Percentiles rank a stretch among this genome's conserved stretches.
Conservation (phyloP, 2,329 filamentous ascomycete genomes). For the Cladosporium oxysporum region DNA sequence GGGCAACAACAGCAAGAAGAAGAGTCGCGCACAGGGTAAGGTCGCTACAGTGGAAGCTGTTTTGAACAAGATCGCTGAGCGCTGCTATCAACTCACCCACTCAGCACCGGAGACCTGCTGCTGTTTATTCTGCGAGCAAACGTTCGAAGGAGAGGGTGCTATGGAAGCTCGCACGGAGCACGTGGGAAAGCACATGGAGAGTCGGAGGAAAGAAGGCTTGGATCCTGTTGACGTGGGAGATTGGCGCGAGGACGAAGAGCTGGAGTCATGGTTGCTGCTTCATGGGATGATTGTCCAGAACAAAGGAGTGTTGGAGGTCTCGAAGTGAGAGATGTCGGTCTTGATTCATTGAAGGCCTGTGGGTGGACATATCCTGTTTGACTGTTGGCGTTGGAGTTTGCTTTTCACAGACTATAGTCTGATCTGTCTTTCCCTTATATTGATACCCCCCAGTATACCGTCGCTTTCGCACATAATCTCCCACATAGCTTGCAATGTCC, state of each 20-base stretch:
- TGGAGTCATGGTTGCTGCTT: conserved; percentile 43
- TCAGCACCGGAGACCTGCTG: conserved; percentile 59
- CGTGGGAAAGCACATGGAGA: conserved; percentile 78
- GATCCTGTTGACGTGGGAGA: conserved; percentile 38
- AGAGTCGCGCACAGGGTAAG: neutral
- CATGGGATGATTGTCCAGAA: conserved; percentile 40
- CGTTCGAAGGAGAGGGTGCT: conserved; percentile 63
- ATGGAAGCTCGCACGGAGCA: conserved; percentile 91
- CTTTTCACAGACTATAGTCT: neutral
- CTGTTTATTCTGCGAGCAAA: conserved; percentile 66
- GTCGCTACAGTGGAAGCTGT: conserved; percentile 22
- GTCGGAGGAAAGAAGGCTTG: conserved; percentile 40
- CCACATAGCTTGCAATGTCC: neutral
- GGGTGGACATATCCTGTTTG: too few relatives aligned
- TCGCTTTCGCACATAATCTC: neutral
- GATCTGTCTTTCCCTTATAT: neutral
- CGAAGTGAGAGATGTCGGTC: conserved; percentile 29
- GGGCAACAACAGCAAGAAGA: neutral
- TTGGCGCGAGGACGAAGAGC: conserved; percentile 36
- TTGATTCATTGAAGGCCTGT: too few relatives aligned
- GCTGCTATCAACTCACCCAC: conserved; percentile 64
- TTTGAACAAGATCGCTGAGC: conserved; percentile 55
- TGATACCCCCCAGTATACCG: neutral
- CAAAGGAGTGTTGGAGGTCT: conserved; percentile 23
- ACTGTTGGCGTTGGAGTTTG: neutral